Conservation (phyloP, 1,284 basidiomycete species). For the Xerocomus amazonicus region DNA sequence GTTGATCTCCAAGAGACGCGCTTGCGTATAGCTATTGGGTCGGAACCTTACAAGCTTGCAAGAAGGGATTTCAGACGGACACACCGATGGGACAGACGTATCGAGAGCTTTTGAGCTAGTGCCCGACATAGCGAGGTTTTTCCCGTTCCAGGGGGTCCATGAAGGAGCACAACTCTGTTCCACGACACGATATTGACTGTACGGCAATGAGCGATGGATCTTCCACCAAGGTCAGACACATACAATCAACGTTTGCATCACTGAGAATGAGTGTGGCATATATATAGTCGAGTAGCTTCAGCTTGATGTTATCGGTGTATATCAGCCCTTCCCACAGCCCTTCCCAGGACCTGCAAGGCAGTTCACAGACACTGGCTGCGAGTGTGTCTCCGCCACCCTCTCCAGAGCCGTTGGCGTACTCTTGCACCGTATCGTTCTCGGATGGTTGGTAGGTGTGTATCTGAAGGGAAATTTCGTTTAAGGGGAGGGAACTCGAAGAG, state of each 20-base stretch:
- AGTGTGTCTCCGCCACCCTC: conserved; percentile 67
- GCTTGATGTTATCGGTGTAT: conserved; percentile 88
- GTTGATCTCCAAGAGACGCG: conserved; percentile 94
- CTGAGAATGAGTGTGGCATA: conserved; percentile 90
- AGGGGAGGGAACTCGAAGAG: conserved; percentile 49
- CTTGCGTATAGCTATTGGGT: conserved; percentile 68
- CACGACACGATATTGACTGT: conserved; percentile 88
- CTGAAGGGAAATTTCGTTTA: conserved; percentile 61
- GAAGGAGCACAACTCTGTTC: conserved; percentile 92
- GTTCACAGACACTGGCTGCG: conserved; percentile 82
- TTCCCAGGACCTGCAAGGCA: conserved; percentile 81
- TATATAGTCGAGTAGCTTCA: conserved; percentile 88
- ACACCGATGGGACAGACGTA: conserved; percentile 80
- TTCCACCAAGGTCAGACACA: conserved; percentile 29
- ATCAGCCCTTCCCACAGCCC: conserved; percentile 91
- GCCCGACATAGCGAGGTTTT: conserved; percentile 96
- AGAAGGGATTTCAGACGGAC: conserved; percentile 13
- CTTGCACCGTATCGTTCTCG: conserved; percentile 68
- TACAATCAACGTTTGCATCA: conserved; percentile 84
- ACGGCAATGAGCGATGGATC: conserved; percentile 8
- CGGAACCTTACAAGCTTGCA: conserved; percentile 3
- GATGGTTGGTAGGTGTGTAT: conserved; percentile 88
- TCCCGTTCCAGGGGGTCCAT: conserved; percentile 97
- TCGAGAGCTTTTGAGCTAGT: conserved; percentile 92
- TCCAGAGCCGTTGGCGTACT: conserved; percentile 67